A percentile compares a stretch with the other conserved stretches of the same genome.
phyloP scores from a whole-genome alignment of 345 rosid genomes.

The Sonneratia caseolaris region DNA sequence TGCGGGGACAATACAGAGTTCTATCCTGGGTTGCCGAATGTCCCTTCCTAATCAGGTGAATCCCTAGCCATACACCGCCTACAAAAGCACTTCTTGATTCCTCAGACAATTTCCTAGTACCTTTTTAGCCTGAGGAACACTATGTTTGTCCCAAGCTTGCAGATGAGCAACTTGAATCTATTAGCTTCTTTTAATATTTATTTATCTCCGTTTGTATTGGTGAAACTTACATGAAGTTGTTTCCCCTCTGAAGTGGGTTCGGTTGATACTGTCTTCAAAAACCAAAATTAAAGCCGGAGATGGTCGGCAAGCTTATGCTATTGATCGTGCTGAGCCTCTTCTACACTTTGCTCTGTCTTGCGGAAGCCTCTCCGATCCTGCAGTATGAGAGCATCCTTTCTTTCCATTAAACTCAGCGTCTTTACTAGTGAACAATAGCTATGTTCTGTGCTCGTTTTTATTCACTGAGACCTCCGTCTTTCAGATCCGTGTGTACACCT shows the following conservation, averaged over 20 bases:
- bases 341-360: conserved; percentile 78
- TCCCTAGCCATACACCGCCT: neutral
- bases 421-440: neutral
- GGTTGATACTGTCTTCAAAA: conserved; percentile 53
- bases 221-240: neutral
- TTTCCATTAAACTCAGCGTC: neutral
- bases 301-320: conserved; percentile 56
- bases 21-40: conserved; percentile 79
- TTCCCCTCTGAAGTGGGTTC: conserved; percentile 49
- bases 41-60: conserved; percentile 89
- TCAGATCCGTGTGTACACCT: conserved; percentile 78
- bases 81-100: neutral
- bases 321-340: conserved; percentile 59
- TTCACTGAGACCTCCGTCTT: conserved; percentile 1
- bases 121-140: neutral
- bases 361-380: conserved; percentile 93
- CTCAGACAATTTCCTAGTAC: neutral
- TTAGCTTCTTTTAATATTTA: neutral
- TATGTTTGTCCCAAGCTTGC: no score
- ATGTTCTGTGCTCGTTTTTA: neutral
- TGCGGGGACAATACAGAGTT: conserved; percentile 64
- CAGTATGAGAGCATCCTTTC: conserved; percentile 36
- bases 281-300: conserved; percentile 68
- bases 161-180: neutral
- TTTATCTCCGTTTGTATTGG: neutral